Percentiles rank a stretch among this genome's conserved stretches.
Conservation (phyloP, 2,329 filamentous ascomycete genomes). For the Eutypella sp. region DNA sequence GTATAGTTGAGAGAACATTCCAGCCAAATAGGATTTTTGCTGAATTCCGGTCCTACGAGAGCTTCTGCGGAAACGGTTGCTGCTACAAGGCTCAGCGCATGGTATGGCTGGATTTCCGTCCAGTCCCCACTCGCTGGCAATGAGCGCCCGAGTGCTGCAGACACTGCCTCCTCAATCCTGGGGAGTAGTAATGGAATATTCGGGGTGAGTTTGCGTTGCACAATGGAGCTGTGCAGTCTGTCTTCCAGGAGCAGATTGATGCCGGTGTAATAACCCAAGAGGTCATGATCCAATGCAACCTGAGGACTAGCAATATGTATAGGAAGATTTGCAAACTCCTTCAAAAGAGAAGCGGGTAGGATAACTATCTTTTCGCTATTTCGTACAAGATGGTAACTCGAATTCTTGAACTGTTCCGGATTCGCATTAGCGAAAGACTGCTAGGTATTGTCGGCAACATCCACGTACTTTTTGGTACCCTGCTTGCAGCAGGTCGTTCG, state of each 20-base stretch:
- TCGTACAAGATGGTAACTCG: background rate
- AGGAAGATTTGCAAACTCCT: background rate
- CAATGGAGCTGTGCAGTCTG: constrained; percentile 4
- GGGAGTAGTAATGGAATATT: background rate
- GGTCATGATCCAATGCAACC: background rate
- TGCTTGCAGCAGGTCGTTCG: background rate
- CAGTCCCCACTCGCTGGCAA: background rate
- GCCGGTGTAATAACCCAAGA: constrained; percentile 2
- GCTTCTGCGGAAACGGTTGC: background rate
- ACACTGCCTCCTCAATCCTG: background rate
- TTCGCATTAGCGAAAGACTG: background rate
- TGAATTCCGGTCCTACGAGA: background rate
- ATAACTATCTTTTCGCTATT: background rate
- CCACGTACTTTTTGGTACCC: background rate
- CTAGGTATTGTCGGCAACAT: background rate
- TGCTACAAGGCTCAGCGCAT: background rate
- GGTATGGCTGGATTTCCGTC: background rate
- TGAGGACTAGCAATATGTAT: background rate
- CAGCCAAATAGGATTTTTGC: background rate
- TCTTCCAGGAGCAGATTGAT: constrained; percentile 3
- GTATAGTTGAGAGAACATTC: background rate
- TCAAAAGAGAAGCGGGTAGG: background rate
- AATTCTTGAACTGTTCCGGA: background rate
- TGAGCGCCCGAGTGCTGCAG: background rate
- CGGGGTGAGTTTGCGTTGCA: constrained; percentile 7